phyloP scores from a whole-genome alignment of 345 rosid species.

The Populus davidiana region DNA sequence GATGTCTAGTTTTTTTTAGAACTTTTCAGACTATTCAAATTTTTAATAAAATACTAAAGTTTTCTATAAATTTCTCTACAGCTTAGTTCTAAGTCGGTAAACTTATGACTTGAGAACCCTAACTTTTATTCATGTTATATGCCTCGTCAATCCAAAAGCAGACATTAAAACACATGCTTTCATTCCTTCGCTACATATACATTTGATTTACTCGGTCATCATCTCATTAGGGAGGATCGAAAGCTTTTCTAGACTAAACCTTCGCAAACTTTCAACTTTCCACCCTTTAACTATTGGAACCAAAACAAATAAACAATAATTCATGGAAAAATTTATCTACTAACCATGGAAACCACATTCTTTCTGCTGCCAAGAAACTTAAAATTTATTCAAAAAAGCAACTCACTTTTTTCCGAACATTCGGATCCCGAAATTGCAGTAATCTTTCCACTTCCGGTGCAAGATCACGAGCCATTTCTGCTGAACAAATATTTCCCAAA shows the following conservation, averaged over 20 bases:
- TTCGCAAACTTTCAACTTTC: neutral
- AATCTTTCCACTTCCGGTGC: slow-evolving; percentile 98
- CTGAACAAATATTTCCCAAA: slow-evolving; percentile 95
- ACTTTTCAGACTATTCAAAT: too few relatives aligned
- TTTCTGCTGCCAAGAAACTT: neutral
- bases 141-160: neutral
- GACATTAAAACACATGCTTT: neutral
- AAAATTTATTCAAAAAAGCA: slow-evolving; percentile 4
- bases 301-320: neutral
- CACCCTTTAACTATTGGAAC: neutral
- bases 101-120: too few relatives aligned
- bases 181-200: neutral
- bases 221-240: neutral
- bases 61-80: too few relatives aligned
- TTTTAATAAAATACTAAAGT: too few relatives aligned
- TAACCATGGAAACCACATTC: too few relatives aligned
- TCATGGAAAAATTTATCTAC: neutral
- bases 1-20: too few relatives aligned
- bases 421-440: slow-evolving; percentile 97
- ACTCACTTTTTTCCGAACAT: slow-evolving; percentile 87
- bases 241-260: neutral
- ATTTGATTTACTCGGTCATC: neutral
- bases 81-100: too few relatives aligned
- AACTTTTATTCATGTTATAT: too few relatives aligned
- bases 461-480: slow-evolving; percentile 99